Evolutionary conservation across 345 rosid genomes (phyloP), one percentile per base, ranked within the genome.

Genomic region (Carallia brachiata): DNA sequence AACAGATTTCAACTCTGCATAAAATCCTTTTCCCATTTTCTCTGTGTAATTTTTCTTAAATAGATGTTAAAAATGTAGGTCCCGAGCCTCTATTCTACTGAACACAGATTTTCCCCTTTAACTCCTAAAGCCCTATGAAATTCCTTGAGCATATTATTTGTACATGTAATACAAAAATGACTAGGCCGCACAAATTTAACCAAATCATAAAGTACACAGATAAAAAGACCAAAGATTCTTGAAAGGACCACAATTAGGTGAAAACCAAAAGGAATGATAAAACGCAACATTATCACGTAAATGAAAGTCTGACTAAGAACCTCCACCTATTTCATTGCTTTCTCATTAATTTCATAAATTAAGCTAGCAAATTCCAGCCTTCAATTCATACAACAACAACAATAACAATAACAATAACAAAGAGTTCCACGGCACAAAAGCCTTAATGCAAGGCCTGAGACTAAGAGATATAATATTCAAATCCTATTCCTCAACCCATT

Each of bases 111-210:
- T 12, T 32, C 34, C 34, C 34, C 17, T 44, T 40, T 44, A 15
- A 13, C n/a, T 34, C 31, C 15, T 36, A 56, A 40, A 1, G 28
- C 6, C 7, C 1, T 3, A 18, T 13, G 28, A 5, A 7, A 10
- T 36, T 53, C 39, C 31, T 47, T 48, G 40, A 50, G 18, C 16
- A 36, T 10, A 67, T 32, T 39, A 27, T 52, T 37, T 5, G 32
- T 16, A 66, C 28, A 3, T 18, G 32, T 57, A 53, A 53, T 61
- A 32, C 13, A 48, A 36, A 48, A 30, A 63, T 37, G 53, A 7
- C 5, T 47, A 55, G 19, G 52, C 65, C n/a, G 59, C 50, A 57
- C 36, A 52, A 4, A 59, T 65, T 27, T 52, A 69, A 61, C 13
- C 23, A 73, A 39, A 8, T n/a, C 32, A 53, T 6, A 5, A 15